These are phyloP conservation scores for Leptosphaerulina australis DNA, from an alignment of 2,329 filamentous ascomycete species.

Conservation along the genomic window DNA sequence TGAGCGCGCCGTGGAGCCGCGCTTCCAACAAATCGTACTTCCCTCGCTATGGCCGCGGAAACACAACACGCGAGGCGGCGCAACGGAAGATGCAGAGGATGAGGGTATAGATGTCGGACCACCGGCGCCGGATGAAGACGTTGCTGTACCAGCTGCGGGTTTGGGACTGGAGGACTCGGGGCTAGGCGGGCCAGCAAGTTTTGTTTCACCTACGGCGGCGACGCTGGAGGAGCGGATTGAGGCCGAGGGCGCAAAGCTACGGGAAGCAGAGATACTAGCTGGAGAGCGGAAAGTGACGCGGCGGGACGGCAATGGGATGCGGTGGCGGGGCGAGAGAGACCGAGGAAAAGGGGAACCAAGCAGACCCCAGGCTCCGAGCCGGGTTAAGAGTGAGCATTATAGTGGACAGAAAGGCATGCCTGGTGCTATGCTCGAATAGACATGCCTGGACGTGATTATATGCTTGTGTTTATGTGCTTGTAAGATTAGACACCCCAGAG, in stretches of 20 bases:
- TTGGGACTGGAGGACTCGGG: background rate
- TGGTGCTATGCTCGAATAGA: constrained; percentile 37
- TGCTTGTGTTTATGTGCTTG: no score
- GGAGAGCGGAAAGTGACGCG: constrained; percentile 28
- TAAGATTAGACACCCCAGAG: background rate
- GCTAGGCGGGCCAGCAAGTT: background rate
- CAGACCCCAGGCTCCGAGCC: constrained; percentile 20
- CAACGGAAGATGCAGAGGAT: constrained; percentile 52
- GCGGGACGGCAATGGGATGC: constrained; percentile 27
- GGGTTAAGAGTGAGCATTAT: constrained; percentile 26
- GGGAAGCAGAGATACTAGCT: constrained; percentile 46
- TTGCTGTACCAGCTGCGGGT: constrained; percentile 8
- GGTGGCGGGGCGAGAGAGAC: constrained; percentile 33
- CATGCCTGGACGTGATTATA: no score
- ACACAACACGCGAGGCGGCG: constrained; percentile 78
- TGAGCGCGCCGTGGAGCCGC: constrained; percentile 81
- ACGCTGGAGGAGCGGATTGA: constrained; percentile 24
- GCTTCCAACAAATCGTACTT: constrained; percentile 84
- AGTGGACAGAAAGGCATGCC: constrained; percentile 40
- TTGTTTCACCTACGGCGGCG: background rate
- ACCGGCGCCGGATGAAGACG: constrained; percentile 12
- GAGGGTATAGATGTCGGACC: constrained; percentile 17
- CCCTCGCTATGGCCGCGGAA: constrained; percentile 84
- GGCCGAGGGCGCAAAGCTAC: constrained; percentile 45
- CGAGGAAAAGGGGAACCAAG: constrained; percentile 4